Percentiles rank a stretch among this genome's conserved stretches.
phyloP scores from a whole-genome alignment of 2,329 filamentous ascomycete species.

The Thelonectria rubi region DNA sequence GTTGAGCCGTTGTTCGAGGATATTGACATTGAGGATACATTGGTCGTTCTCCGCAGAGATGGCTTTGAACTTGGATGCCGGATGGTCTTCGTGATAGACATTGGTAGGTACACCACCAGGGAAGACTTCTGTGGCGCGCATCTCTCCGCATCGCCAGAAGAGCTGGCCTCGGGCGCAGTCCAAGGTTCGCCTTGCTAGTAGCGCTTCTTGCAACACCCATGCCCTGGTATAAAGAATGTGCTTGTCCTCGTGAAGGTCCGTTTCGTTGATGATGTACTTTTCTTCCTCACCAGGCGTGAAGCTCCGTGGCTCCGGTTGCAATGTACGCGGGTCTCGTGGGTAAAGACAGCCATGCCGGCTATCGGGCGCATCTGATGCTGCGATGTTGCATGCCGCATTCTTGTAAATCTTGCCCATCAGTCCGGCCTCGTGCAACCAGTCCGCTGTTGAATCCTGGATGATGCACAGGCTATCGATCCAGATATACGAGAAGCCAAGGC shows the following conservation, averaged over 20 bases:
- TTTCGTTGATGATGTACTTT: neutral
- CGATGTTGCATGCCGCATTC: neutral
- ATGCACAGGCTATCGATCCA: constrained; percentile 17
- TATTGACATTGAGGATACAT: neutral
- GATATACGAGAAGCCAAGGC: constrained; percentile 1
- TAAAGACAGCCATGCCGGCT: neutral
- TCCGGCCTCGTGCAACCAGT: constrained; percentile 10
- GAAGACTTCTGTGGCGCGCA: constrained; percentile 2
- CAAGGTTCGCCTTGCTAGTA: neutral
- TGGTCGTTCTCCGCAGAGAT: neutral
- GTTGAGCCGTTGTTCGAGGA: neutral
- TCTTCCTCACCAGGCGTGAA: neutral
- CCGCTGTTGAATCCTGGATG: constrained; percentile 5
- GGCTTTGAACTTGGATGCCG: neutral
- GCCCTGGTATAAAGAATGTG: neutral
- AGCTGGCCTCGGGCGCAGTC: constrained; percentile 1
- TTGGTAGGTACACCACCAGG: neutral
- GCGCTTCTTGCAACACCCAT: constrained; percentile 3
- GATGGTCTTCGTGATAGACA: neutral
- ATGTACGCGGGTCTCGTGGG: neutral
- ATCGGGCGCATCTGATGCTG: neutral
- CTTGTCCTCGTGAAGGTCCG: neutral
- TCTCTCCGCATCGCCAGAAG: constrained; percentile 3
- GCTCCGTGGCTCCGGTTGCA: neutral
- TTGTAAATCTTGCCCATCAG: constrained; percentile 13